Evolutionary conservation across 208 protist species (phyloP), one percentile per base, ranked within the genome.

Genomic region (Leishmania guyanensis): DNA sequence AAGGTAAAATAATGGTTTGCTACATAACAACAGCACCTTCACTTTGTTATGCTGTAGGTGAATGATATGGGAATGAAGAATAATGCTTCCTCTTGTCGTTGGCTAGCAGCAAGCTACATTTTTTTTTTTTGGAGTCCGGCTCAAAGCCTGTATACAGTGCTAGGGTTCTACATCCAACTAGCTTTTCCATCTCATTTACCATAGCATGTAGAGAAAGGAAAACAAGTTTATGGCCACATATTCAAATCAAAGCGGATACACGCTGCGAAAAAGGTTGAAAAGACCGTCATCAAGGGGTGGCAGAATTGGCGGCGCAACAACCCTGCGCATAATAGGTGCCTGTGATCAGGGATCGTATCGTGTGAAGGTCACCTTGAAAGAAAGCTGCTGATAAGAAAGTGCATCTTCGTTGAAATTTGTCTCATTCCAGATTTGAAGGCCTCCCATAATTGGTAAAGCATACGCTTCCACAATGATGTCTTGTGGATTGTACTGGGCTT

Each of bases 391-490:
- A 6, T 51, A 65, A 16, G 90, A 88, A 51, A 79, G 85, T 4
- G 89, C 93, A 29, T 48, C 64, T 29, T 14, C 53, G 54, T 80
- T 69, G 43, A 94, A 91, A 75, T 92, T 76, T 0, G 83, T 92
- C 46, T 54, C 86, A 66, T 96, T 94, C 26, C 53, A 78, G 53
- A 97, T 91, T 53, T 73, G 85, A 83, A 90, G 89, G 16, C 79
- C 84, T 20, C 89, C 88, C 26, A 81, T 70, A 76, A 94, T 90
- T 9, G 87, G 88, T 9, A 86, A 81, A 9, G 82, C 92, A 87
- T 94, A 95, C 12, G 89, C 92, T 22, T 81, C 92, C 3, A 93
- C 86, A 83, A 97, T 90, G 54, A 95, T 80, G 70, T 95, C 88
- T 76, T 97, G 94, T 2, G 92, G 88, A 79, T 97, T 97, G 76